phyloP scores from a whole-genome alignment of 2,329 filamentous ascomycete genomes.

The Neofusicoccum laricinum region DNA sequence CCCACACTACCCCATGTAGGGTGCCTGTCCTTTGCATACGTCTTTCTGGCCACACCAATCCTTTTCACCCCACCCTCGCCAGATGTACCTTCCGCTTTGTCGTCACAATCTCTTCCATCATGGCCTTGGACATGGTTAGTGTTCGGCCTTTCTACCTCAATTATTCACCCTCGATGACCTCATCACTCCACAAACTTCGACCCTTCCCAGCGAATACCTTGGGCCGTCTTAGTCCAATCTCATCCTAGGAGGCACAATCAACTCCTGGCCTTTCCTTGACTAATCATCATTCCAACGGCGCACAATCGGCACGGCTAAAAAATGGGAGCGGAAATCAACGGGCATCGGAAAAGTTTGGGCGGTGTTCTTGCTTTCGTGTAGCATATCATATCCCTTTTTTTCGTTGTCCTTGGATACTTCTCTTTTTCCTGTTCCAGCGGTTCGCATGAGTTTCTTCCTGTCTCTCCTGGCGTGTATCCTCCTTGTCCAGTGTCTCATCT shows the following conservation, averaged over 20 bases:
- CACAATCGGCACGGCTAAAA: constrained; percentile 5
- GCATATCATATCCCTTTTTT: neutral
- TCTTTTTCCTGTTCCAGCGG: neutral
- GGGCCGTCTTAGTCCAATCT: neutral
- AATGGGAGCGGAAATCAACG: neutral
- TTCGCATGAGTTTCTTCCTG: neutral
- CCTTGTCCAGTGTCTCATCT: neutral
- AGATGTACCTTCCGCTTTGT: neutral
- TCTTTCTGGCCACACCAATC: neutral
- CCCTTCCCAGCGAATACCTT: neutral
- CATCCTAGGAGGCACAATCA: neutral
- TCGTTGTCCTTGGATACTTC: neutral
- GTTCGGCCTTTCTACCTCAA: neutral
- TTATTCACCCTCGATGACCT: neutral
- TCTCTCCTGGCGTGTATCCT: neutral
- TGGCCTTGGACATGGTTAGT: neutral
- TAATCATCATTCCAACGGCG: constrained; percentile 2
- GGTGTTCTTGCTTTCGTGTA: constrained; percentile 10
- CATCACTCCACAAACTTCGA: neutral
- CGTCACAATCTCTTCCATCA: neutral
- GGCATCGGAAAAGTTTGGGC: constrained; percentile 4
- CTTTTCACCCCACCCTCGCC: neutral
- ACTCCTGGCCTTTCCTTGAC: neutral
- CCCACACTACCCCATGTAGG: neutral
- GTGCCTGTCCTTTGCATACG: neutral